A percentile compares a stretch with the other conserved stretches of the same genome.
Evolutionary conservation across 1,139 yeast species (phyloP).

Genomic region (Meyerozyma smithsonii): DNA sequence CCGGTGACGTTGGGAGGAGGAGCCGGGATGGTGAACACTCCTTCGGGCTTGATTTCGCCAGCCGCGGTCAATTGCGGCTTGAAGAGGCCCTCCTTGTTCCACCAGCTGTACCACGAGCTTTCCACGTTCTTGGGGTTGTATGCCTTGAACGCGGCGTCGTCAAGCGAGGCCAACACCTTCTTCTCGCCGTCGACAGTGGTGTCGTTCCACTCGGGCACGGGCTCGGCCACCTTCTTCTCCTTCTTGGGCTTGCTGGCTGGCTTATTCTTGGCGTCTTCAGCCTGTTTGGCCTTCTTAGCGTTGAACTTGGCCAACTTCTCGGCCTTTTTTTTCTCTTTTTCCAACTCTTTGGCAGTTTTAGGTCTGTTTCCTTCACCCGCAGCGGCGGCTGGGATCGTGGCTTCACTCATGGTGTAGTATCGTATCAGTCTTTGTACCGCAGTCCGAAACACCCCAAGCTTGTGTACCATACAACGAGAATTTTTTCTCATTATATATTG

Average conservation of each 20-base stretch:
- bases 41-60: constrained; percentile 77
- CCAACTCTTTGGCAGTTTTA: constrained; percentile 74
- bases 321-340: constrained; percentile 93
- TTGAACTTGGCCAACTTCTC: constrained; percentile 92
- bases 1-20: constrained; percentile 99
- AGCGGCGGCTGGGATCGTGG: constrained; percentile 1
- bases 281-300: constrained; percentile 87
- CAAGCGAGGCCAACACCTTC: constrained; percentile 77
- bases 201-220: constrained; percentile 78
- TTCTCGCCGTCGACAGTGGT: constrained; percentile 84
- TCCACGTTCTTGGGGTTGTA: constrained; percentile 91
- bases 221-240: constrained; percentile 65
- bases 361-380: constrained; percentile 23
- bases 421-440: constrained; percentile 1
- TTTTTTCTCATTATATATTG: background rate
- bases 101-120: constrained; percentile 97
- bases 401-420: constrained; percentile 2
- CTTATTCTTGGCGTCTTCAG: constrained; percentile 34
- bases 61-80: constrained; percentile 77
- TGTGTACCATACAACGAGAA: constrained; percentile 1
- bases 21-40: constrained; percentile 85
- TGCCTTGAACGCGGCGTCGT: constrained; percentile 91
- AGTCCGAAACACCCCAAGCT: background rate
- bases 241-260: constrained; percentile 57
- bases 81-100: constrained; percentile 85